These are phyloP conservation scores for Trichocladium uniseriatum DNA, from an alignment of 495 filamentous ascomycete species.

Conservation along the genomic window DNA sequence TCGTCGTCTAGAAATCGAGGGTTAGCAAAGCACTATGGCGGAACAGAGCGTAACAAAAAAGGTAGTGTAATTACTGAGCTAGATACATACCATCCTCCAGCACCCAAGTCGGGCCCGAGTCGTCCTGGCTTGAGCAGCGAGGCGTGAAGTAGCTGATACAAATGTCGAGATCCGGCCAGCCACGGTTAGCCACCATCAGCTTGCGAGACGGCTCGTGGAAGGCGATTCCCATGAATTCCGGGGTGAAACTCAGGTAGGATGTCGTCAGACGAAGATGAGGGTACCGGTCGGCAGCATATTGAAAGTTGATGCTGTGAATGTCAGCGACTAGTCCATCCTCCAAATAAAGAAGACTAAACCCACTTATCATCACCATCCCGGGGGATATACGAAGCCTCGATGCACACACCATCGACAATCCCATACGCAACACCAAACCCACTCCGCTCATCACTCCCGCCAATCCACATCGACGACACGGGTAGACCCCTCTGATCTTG, in stretches of 20 bases:
- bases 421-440: conserved; percentile 9
- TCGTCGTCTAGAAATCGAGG: neutral
- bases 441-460: conserved; percentile 9
- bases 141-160: conserved; percentile 14
- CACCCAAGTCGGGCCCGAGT: conserved; percentile 10
- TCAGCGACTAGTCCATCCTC: neutral
- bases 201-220: conserved; percentile 20
- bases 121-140: neutral
- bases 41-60: neutral
- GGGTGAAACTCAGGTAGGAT: neutral
- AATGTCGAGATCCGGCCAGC: neutral
- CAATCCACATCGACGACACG: conserved; percentile 20
- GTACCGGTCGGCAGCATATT: neutral
- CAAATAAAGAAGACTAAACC: neutral
- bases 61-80: too few relatives aligned
- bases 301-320: conserved; percentile 11
- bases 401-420: neutral
- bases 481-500: neutral
- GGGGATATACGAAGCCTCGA: conserved; percentile 18
- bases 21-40: neutral
- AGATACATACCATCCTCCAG: conserved; percentile 2
- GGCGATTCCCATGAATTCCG: conserved; percentile 19
- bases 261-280: neutral
- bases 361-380: conserved; percentile 21
- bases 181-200: conserved; percentile 22